Percentiles rank a stretch among this genome's conserved stretches.
These are phyloP conservation scores for Stephania cephalantha DNA, from an alignment of 164 flowering plant genomes.

Conservation along the genomic window DNA sequence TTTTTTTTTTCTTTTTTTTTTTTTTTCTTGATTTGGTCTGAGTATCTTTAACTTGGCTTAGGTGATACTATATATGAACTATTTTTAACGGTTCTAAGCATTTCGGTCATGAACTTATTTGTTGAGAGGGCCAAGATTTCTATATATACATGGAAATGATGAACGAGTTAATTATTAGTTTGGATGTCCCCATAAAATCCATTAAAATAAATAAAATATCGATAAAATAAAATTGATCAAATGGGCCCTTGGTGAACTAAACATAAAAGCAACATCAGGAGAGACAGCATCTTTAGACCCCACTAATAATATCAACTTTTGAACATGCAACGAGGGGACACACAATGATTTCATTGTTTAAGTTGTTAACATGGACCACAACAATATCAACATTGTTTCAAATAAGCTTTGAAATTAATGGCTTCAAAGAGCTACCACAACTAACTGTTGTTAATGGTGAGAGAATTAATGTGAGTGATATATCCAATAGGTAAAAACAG, in stretches of 20 bases:
- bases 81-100: too few relatives aligned
- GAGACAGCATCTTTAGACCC: background rate
- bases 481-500: background rate
- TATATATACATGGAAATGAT: too few relatives aligned
- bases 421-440: background rate
- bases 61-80: too few relatives aligned
- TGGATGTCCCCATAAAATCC: too few relatives aligned
- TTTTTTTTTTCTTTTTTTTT: too few relatives aligned
- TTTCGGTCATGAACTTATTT: too few relatives aligned
- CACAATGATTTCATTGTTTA: background rate
- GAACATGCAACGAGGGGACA: background rate
- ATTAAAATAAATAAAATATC: too few relatives aligned
- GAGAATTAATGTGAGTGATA: background rate
- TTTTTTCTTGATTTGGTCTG: too few relatives aligned
- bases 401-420: background rate
- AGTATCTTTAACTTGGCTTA: too few relatives aligned
- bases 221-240: background rate
- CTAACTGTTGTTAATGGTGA: background rate
- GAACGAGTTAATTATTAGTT: too few relatives aligned
- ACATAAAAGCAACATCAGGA: background rate
- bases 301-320: background rate
- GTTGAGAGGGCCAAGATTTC: too few relatives aligned
- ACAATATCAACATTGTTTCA: background rate
- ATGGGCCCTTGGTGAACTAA: background rate
- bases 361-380: too few relatives aligned